Evolutionary conservation across 768 basidiomycete genomes (phyloP).

Genomic region (Cantharellus anzutake): DNA sequence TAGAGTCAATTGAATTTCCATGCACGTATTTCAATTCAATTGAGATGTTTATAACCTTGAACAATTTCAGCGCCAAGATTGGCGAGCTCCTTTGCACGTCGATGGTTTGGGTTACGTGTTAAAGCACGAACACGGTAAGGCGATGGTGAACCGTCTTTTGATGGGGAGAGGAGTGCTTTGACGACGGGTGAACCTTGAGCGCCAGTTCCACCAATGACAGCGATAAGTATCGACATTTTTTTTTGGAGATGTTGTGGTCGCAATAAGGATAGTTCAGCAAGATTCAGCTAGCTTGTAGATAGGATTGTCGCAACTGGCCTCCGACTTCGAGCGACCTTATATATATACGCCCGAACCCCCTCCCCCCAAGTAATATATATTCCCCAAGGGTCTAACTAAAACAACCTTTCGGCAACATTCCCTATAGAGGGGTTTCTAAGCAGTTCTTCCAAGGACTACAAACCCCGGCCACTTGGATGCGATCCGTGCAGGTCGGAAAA

Average conservation of each 20-base stretch:
- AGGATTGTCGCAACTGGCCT: too few species aligned
- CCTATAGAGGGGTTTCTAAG: too few species aligned
- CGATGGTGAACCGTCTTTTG: constrained; percentile 12
- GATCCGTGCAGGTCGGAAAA: too few species aligned
- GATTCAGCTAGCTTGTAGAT: too few species aligned
- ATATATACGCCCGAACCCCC: too few species aligned
- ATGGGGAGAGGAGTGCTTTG: constrained; percentile 19
- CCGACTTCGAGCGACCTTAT: too few species aligned
- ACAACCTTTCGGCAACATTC: too few species aligned
- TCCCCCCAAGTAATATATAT: too few species aligned
- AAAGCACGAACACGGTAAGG: constrained; percentile 26
- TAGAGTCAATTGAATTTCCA: neutral
- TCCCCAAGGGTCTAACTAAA: too few species aligned
- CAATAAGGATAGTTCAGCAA: too few species aligned
- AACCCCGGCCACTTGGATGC: too few species aligned
- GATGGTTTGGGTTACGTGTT: constrained; percentile 19
- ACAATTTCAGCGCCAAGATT: constrained; percentile 22
- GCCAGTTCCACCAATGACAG: constrained; percentile 29
- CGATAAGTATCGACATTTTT: constrained; percentile 18
- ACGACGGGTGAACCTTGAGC: constrained; percentile 26
- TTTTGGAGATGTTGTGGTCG: neutral
- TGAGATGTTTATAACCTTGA: constrained; percentile 16
- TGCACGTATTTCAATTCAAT: neutral
- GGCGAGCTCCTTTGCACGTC: constrained; percentile 20
- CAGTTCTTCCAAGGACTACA: too few species aligned